A percentile compares a stretch with the other conserved stretches of the same genome.
These are phyloP conservation scores for Saturnispora quitensis DNA, from an alignment of 805 yeast genomes.

Conservation along the genomic window DNA sequence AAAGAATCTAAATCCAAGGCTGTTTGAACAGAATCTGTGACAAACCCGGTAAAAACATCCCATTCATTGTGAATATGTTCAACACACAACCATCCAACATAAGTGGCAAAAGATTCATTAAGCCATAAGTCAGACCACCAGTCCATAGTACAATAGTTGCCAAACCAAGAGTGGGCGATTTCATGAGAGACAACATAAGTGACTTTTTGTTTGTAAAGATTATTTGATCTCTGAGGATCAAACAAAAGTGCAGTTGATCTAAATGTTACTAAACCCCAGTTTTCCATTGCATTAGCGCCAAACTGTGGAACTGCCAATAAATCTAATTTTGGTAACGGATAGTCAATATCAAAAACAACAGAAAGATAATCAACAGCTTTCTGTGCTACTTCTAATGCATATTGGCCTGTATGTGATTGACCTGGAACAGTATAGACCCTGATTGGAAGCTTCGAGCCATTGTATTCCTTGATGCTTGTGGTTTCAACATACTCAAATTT, in stretches of 20 bases:
- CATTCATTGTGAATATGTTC: slow-evolving; percentile 69
- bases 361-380: slow-evolving; percentile 43
- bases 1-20: slow-evolving; percentile 49
- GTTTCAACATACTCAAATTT: slow-evolving; percentile 46
- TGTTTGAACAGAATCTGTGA: slow-evolving; percentile 40
- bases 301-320: slow-evolving; percentile 71
- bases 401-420: slow-evolving; percentile 35
- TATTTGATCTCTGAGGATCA: slow-evolving; percentile 38
- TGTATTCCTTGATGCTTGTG: slow-evolving; percentile 31
- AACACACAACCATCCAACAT: slow-evolving; percentile 67
- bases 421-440: slow-evolving; percentile 47
- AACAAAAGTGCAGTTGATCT: slow-evolving; percentile 50
- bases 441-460: slow-evolving; percentile 37
- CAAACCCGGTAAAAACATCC: slow-evolving; percentile 58
- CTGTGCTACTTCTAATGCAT: slow-evolving; percentile 40
- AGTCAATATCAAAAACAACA: slow-evolving; percentile 39
- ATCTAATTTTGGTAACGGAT: slow-evolving; percentile 79
- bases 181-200: slow-evolving; percentile 81
- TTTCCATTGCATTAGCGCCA: slow-evolving; percentile 86
- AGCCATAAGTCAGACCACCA: slow-evolving; percentile 94
- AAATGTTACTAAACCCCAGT: slow-evolving; percentile 75
- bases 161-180: slow-evolving; percentile 89
- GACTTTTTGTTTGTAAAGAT: slow-evolving; percentile 54
- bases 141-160: slow-evolving; percentile 81
- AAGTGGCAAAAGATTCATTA: slow-evolving; percentile 86